Conservation (phyloP, 192 early-diverging fungal genomes). For the Hyaloraphidium curvatum region DNA sequence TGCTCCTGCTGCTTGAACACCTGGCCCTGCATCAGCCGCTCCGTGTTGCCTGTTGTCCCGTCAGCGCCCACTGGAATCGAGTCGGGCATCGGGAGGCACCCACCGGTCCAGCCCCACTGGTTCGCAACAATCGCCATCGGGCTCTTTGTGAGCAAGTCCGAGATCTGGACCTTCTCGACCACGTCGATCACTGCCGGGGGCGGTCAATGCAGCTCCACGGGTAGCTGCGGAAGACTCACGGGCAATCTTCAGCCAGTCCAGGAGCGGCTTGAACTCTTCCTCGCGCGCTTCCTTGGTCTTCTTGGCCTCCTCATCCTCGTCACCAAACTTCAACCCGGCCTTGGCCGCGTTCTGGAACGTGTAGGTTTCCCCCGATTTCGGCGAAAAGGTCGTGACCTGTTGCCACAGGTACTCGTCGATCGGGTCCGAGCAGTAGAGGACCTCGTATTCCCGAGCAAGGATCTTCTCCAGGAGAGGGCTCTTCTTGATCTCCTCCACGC, state of each 20-base stretch:
- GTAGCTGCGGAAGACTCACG: slow-evolving; percentile 28
- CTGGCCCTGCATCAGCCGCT: slow-evolving; percentile 27
- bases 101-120: slow-evolving; percentile 39
- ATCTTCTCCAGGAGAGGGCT: slow-evolving; percentile 88
- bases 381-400: slow-evolving; percentile 35
- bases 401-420: slow-evolving; percentile 31
- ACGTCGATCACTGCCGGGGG: background rate
- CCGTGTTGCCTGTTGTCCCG: slow-evolving; percentile 21
- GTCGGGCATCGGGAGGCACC: slow-evolving; percentile 35
- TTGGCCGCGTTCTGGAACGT: slow-evolving; percentile 44
- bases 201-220: slow-evolving; percentile 3
- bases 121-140: slow-evolving; percentile 50
- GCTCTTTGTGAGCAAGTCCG: slow-evolving; percentile 55
- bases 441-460: slow-evolving; percentile 71
- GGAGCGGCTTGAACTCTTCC: slow-evolving; percentile 27
- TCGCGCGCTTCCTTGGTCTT: slow-evolving; percentile 21
- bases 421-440: slow-evolving; percentile 50
- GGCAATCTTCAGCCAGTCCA: slow-evolving; percentile 24
- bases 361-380: too few species aligned
- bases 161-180: slow-evolving; percentile 37
- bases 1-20: slow-evolving; percentile 22
- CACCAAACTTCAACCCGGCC: slow-evolving; percentile 26
- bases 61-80: slow-evolving; percentile 2
- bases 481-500: slow-evolving; percentile 42
- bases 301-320: slow-evolving; percentile 23